Evolutionary conservation across 2,329 filamentous ascomycete species (phyloP).

Genomic region (Sordariomycetes sp.): DNA sequence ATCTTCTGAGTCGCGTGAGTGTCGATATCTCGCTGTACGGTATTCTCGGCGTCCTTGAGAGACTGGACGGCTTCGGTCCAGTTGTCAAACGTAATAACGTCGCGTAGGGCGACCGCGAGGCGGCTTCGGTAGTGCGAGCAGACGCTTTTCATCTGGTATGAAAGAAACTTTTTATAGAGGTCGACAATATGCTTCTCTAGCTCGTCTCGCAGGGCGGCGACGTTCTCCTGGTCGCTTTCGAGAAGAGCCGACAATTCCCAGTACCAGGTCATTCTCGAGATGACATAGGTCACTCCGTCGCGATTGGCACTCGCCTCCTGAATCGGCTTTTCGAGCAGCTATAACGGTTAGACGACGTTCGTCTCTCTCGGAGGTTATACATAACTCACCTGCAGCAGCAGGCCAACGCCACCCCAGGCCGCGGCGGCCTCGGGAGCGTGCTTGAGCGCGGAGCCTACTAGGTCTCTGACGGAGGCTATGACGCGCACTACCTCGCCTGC

Average conservation of each 20-base stretch:
- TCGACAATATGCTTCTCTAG: conserved; percentile 12
- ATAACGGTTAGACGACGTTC: conserved; percentile 6
- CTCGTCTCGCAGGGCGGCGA: conserved; percentile 7
- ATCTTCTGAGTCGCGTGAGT: background rate
- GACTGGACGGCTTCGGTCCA: background rate
- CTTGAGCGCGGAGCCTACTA: conserved; percentile 14
- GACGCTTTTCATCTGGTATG: conserved; percentile 25
- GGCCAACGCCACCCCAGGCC: conserved; percentile 20
- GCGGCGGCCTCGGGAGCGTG: conserved; percentile 18
- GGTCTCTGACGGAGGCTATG: conserved; percentile 1
- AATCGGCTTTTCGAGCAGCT: conserved; percentile 18
- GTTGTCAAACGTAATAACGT: conserved; percentile 15
- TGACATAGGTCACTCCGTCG: conserved; percentile 18
- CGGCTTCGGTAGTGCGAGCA: conserved; percentile 17
- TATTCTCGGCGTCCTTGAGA: background rate
- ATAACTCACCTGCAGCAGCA: conserved; percentile 18
- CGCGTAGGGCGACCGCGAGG: conserved; percentile 14
- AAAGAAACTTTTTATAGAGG: conserved; percentile 23
- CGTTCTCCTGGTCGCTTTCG: conserved; percentile 5
- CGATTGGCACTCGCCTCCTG: conserved; percentile 15
- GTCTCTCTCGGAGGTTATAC: background rate
- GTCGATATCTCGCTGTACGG: conserved; percentile 1
- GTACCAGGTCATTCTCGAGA: conserved; percentile 24
- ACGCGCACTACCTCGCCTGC: background rate
- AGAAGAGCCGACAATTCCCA: conserved; percentile 16